Percentiles rank a stretch among this genome's conserved stretches.
Evolutionary conservation across 176 grass and related monocot species (phyloP).

Genomic region (Stipa capillata): DNA sequence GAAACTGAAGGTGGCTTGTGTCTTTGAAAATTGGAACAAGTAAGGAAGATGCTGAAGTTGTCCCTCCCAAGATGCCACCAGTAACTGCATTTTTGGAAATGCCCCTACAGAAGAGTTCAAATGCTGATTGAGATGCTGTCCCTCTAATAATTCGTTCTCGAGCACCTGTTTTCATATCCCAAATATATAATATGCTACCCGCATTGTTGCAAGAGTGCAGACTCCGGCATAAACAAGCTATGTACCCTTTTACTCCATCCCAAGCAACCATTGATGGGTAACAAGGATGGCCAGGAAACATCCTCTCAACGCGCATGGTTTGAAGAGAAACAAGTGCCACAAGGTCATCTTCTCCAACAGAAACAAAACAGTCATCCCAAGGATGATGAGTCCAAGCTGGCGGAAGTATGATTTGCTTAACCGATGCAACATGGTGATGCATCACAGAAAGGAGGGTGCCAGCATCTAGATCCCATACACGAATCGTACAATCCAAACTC

Average conservation of each 20-base stretch:
- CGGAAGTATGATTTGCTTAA: constrained; percentile 82
- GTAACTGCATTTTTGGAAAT: constrained; percentile 81
- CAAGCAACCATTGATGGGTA: constrained; percentile 86
- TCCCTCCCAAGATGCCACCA: constrained; percentile 81
- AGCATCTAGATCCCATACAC: constrained; percentile 75
- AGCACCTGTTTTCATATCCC: constrained; percentile 91
- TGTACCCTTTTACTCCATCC: constrained; percentile 87
- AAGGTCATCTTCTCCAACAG: constrained; percentile 83
- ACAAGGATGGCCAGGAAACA: constrained; percentile 83
- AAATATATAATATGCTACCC: constrained; percentile 70
- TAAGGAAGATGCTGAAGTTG: constrained; percentile 82
- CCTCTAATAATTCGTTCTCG: constrained; percentile 69
- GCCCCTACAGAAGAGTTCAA: constrained; percentile 86
- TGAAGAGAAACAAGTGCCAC: constrained; percentile 83
- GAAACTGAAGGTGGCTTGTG: constrained; percentile 15
- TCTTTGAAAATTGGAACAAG: constrained; percentile 70
- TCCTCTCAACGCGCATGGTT: constrained; percentile 82
- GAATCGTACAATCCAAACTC: constrained; percentile 66
- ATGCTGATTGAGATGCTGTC: constrained; percentile 65
- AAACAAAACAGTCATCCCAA: constrained; percentile 90
- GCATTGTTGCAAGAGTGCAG: constrained; percentile 42
- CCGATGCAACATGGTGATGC: constrained; percentile 77
- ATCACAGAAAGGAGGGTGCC: constrained; percentile 61
- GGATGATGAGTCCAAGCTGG: constrained; percentile 54
- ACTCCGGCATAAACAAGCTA: constrained; percentile 87